phyloP scores from a whole-genome alignment of 139 green algal genomes.

The Coelastrella sp. region DNA sequence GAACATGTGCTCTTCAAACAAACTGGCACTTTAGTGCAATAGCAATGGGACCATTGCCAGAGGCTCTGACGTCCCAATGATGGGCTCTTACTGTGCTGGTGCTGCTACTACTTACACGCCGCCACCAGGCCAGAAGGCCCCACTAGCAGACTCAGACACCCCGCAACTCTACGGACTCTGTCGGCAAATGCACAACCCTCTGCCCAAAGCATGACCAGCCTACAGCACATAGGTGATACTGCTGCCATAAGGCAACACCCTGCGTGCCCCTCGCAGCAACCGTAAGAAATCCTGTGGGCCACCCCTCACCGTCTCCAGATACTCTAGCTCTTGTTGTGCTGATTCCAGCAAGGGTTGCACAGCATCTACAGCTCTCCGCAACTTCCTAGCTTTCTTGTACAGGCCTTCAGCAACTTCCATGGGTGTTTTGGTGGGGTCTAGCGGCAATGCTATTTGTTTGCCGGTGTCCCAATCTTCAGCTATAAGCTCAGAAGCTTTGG shows the following conservation, averaged over 20 bases:
- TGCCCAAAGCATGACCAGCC: too few relatives aligned
- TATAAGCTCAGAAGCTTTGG: constrained; percentile 51
- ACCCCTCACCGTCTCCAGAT: constrained; percentile 62
- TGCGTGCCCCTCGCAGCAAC: not conserved
- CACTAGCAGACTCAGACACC: too few relatives aligned
- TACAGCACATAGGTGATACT: not conserved
- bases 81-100: too few relatives aligned
- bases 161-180: too few relatives aligned
- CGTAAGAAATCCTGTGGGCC: too few relatives aligned
- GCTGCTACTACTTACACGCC: too few relatives aligned
- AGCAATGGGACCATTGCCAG: too few relatives aligned
- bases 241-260: not conserved
- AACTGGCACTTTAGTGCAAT: too few relatives aligned
- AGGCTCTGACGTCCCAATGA: too few relatives aligned
- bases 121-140: too few relatives aligned
- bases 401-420: constrained; percentile 71
- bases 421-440: constrained; percentile 71
- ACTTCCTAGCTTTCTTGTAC: constrained; percentile 67
- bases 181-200: not conserved
- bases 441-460: constrained; percentile 59
- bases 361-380: constrained; percentile 57
- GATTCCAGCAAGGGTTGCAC: constrained; percentile 80
- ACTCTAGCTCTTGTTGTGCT: constrained; percentile 67
- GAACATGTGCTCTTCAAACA: too few relatives aligned
- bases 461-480: constrained; percentile 91